Evolutionary conservation across 257 asterid genomes (phyloP).

Genomic region (Thymus mandschuricus): DNA sequence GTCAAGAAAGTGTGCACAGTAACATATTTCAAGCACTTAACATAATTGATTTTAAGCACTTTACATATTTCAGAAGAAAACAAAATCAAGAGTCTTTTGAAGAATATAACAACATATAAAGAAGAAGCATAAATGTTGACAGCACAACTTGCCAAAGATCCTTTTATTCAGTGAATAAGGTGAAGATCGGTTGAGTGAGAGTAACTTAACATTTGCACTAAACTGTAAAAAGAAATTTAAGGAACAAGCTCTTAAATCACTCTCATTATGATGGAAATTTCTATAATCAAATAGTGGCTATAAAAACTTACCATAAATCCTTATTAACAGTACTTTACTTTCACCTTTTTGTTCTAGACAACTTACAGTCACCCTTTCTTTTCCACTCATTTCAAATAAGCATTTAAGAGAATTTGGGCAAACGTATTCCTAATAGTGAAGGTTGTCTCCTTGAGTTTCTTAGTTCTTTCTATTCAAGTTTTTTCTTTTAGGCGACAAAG

Average conservation of each 20-base stretch:
- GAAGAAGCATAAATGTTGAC: background rate
- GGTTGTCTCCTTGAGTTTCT: background rate
- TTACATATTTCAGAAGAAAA: background rate
- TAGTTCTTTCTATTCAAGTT: background rate
- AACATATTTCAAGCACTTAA: background rate
- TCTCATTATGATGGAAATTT: conserved; percentile 11
- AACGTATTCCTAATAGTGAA: conserved; percentile 3
- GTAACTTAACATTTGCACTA: background rate
- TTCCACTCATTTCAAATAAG: background rate
- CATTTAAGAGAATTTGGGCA: background rate
- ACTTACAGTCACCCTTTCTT: background rate
- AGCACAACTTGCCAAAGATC: conserved; percentile 18
- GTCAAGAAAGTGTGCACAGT: background rate
- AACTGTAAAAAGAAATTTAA: background rate
- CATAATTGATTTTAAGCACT: background rate
- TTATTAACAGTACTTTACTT: no score
- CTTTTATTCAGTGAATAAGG: background rate
- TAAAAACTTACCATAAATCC: background rate
- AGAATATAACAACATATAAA: background rate
- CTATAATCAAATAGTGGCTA: background rate
- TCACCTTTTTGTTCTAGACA: background rate
- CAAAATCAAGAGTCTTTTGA: background rate
- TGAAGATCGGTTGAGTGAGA: background rate
- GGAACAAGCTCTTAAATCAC: conserved; percentile 15
- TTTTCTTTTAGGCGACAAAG: background rate